Evolutionary conservation across 2,329 filamentous ascomycete species (phyloP), one percentile per base, ranked within the genome.

Genomic region (Aspergillus niger): DNA sequence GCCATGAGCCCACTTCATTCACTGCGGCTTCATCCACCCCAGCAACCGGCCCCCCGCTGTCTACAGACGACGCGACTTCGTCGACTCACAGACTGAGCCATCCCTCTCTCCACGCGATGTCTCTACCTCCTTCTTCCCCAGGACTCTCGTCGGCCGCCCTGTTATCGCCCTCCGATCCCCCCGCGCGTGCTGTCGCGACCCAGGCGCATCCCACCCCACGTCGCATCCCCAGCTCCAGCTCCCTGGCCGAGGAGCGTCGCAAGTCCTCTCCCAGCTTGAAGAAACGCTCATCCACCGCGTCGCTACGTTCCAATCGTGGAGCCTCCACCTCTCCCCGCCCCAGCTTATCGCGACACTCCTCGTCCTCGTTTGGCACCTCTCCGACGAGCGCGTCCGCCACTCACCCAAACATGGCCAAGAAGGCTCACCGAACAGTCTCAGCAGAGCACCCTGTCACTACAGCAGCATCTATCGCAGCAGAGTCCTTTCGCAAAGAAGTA

Each of bases 401-500:
- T 22, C 48, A 43, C 32, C 41, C 47, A 17, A 69, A 64, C 52
- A 75, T 75, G 69, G 65, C 69, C 15, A 67, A 67, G 24, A 74
- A 69, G 52, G 61, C 71, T 5, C 63, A 70, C 8, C 59, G 66
- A 41, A 53, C 63, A 10, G 57, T 66, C 8, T 58, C 63, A 30
- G 53, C 65, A n/a, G 72, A 76, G 52, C 61, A 61, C 8, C 58
- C 65, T 3, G 50, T 32, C 5, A 69, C 71, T 41, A 86, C 84
- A 10, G 81, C 85, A 26, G 80, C 79, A 52, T 82, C 78, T 13
- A 78, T 94, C 47, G 91, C 91, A 3, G 84, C 82, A 51, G 82
- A 86, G 8, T 86, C 90, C 74, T 91, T 96, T 71, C 80, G 82
- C 63, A 85, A 83, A 62, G 91, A 96, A 72, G 76, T 96, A 32